phyloP scores from a whole-genome alignment of 2,329 filamentous ascomycete genomes.

The Ophiostoma tasmaniense region DNA sequence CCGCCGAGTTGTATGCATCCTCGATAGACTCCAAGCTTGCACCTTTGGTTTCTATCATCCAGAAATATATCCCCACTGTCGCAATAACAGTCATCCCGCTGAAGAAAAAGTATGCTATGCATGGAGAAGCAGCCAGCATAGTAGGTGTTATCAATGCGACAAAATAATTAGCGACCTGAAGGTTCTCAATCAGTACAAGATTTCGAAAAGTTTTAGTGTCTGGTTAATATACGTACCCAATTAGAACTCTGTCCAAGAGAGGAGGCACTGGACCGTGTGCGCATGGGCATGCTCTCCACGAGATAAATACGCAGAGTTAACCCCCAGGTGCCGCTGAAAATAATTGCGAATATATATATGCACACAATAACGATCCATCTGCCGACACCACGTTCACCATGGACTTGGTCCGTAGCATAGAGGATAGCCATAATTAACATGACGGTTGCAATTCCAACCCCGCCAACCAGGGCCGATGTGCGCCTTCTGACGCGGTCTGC shows the following conservation, averaged over 20 bases:
- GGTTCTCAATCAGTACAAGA: too few relatives aligned
- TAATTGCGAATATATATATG: constrained; percentile 3
- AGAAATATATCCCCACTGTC: background rate
- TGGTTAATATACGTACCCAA: background rate
- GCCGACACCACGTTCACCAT: background rate
- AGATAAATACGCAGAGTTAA: background rate
- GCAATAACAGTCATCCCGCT: background rate
- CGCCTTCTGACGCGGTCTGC: background rate
- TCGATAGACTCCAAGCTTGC: background rate
- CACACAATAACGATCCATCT: constrained; percentile 6
- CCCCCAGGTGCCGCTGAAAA: constrained; percentile 2
- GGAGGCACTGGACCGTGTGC: background rate
- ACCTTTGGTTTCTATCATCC: background rate
- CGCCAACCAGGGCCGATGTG: background rate
- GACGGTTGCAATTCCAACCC: background rate
- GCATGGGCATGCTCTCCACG: constrained; percentile 8
- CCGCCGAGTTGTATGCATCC: background rate
- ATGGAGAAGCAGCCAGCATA: constrained; percentile 2
- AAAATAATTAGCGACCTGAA: constrained; percentile 5
- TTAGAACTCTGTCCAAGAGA: constrained; percentile 2
- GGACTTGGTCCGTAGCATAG: background rate
- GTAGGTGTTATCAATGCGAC: constrained; percentile 3
- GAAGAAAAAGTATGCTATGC: constrained; percentile 3
- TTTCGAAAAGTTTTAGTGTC: background rate
- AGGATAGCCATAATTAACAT: background rate